Conservation (phyloP, 2,329 filamentous ascomycete species). For the Fusarium sp. region DNA sequence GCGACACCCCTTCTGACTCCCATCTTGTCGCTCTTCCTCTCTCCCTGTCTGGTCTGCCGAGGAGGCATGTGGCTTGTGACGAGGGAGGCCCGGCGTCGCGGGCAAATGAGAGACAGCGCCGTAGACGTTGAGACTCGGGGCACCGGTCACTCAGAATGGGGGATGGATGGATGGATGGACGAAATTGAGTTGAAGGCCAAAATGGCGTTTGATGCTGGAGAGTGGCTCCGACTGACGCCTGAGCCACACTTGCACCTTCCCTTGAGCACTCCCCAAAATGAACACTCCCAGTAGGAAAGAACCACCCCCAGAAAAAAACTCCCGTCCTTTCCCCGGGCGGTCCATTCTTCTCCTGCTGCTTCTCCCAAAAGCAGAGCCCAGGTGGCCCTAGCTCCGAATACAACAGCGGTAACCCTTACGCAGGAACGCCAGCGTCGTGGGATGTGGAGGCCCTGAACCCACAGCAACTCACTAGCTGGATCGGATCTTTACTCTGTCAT, state of each 20-base stretch:
- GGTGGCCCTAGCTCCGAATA: conserved; percentile 31
- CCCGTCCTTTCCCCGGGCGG: conserved; percentile 23
- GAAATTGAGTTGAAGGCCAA: conserved; percentile 13
- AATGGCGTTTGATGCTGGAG: conserved; percentile 13
- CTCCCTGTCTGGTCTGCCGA: conserved; percentile 17
- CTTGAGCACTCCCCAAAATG: not conserved
- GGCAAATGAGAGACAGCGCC: conserved; percentile 1
- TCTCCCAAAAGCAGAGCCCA: conserved; percentile 19
- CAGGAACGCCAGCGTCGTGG: conserved; percentile 46
- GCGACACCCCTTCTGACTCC: conserved; percentile 22
- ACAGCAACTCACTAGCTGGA: conserved; percentile 42
- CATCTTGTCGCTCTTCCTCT: not conserved
- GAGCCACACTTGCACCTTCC: conserved; percentile 18
- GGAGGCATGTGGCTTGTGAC: conserved; percentile 37
- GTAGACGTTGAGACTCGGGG: conserved; percentile 11
- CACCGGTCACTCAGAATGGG: conserved; percentile 6
- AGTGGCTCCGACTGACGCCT: conserved; percentile 26
- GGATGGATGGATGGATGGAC: not conserved
- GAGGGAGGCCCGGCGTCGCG: conserved; percentile 24
- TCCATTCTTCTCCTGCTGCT: conserved; percentile 1
- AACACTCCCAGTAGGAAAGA: not conserved
- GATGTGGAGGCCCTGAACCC: conserved; percentile 41
- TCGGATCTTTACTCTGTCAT: conserved; percentile 46
- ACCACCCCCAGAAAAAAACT: conserved; percentile 16
- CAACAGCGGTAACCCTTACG: conserved; percentile 47